These are phyloP conservation scores for Ganoderma resinaceum DNA, from an alignment of 1,284 basidiomycete species.

Conservation along the genomic window DNA sequence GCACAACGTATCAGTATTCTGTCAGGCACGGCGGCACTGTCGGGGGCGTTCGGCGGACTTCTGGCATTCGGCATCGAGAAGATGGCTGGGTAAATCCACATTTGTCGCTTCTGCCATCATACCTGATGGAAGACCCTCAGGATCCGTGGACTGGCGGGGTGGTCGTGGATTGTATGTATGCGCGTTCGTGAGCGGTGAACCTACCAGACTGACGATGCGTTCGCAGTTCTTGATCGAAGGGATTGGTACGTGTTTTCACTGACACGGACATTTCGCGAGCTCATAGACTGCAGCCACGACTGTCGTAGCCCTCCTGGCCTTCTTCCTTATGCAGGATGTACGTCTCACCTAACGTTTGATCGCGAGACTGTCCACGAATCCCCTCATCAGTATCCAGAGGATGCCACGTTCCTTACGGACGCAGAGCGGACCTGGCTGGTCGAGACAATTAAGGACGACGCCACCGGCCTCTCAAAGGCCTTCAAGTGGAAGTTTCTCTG, in stretches of 20 bases:
- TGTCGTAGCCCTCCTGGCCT: neutral
- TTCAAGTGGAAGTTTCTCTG: constrained; percentile 36
- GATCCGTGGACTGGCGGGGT: constrained; percentile 6
- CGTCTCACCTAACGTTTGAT: neutral
- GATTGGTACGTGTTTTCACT: neutral
- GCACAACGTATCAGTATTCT: constrained; percentile 46
- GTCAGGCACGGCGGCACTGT: constrained; percentile 60
- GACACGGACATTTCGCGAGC: too few relatives aligned
- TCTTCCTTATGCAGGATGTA: constrained; percentile 15
- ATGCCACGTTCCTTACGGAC: constrained; percentile 36
- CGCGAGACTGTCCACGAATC: neutral
- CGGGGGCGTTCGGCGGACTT: constrained; percentile 39
- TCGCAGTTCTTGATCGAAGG: constrained; percentile 11
- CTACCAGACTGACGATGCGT: neutral
- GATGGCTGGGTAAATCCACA: constrained; percentile 8
- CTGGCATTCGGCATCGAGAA: constrained; percentile 17
- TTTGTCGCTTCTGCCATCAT: neutral
- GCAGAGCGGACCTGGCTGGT: constrained; percentile 41
- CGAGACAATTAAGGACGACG: constrained; percentile 38
- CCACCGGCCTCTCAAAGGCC: constrained; percentile 25
- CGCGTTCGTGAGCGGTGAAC: neutral
- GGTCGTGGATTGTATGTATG: constrained; percentile 14
- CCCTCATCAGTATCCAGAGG: constrained; percentile 1
- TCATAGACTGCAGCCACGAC: neutral
- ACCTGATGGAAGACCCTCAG: neutral